Evolutionary conservation across 2,329 filamentous ascomycete species (phyloP), one percentile per base, ranked within the genome.

Genomic region (Pseudogymnoascus destructans): DNA sequence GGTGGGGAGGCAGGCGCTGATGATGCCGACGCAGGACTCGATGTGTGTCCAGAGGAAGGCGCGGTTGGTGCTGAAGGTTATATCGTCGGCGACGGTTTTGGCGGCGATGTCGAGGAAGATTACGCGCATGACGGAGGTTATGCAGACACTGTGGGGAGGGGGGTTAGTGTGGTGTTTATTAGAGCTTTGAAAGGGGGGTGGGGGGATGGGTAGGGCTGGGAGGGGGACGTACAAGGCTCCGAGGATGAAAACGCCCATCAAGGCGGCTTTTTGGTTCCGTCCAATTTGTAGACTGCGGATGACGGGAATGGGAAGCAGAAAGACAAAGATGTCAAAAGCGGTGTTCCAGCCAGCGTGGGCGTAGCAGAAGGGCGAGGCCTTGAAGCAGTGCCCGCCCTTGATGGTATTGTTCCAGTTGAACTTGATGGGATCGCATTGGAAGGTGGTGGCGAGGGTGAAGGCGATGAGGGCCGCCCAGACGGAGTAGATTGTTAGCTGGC

Each of bases 331-430:
- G 7, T 46, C 21, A 13, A 46, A 25, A 6, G 40, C 40, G 19
- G 40, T 61, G 15, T 59, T 62, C 36, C 61, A 54, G 17, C 36
- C 61, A 2, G 55, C 61, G 32, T 61, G 60, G 13, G 42, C 46
- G 35, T 61, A 62, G 58, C 61, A 62, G 35, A 62, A 62, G 9
- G 61, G 60, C 5, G 60, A 52, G 25, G 58, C 59, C 7, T 32
- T 55, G 42, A 61, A 61, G 52, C 61, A 62, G 35, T 62, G 59
- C n/a, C 25, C 49, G 23, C 61, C 58, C 6, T 57, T 23, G 10
- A 46, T 40, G 9, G 32, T 57, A 23, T 57, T 55, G 25, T 57
- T 57, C 58, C 58, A 62, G 35, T 61, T 61, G 36, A 56, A 61
- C 25, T 38, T 27, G 15, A 61, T 35, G 33, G 59, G 30, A 11